phyloP scores from a whole-genome alignment of 2,329 filamentous ascomycete genomes.

The Endothia cerciana region DNA sequence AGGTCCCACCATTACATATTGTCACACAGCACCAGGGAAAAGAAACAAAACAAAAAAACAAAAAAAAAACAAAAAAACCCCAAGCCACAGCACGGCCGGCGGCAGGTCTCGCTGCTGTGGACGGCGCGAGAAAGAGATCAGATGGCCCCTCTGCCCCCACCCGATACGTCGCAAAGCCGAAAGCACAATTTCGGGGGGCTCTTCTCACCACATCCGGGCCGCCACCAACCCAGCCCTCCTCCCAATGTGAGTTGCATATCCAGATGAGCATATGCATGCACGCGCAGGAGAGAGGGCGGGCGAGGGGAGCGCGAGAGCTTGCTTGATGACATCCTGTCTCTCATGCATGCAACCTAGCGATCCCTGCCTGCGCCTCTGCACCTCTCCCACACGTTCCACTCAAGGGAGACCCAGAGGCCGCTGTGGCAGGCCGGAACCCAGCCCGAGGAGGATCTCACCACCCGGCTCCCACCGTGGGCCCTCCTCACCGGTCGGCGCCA shows the following conservation, averaged over 20 bases:
- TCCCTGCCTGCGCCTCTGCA: too few relatives aligned
- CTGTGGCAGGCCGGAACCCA: neutral
- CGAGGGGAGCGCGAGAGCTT: too few relatives aligned
- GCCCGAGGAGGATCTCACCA: neutral
- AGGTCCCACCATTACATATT: neutral
- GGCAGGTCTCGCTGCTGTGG: too few relatives aligned
- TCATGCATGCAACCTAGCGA: too few relatives aligned
- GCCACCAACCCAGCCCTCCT: neutral
- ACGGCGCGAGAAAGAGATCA: neutral
- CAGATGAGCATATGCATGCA: slow-evolving; percentile 8
- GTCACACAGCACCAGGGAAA: neutral
- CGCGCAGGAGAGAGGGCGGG: neutral
- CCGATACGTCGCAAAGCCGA: neutral
- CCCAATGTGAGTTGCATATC: neutral
- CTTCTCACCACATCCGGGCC: neutral
- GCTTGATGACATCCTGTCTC: too few relatives aligned
- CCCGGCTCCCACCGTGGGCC: neutral
- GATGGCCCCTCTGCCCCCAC: neutral
- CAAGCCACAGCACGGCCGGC: too few relatives aligned
- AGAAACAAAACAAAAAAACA: neutral
- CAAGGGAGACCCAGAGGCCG: too few relatives aligned
- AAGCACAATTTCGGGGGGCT: slow-evolving; percentile 2
- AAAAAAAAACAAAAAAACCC: too few relatives aligned
- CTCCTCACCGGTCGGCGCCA: slow-evolving; percentile 2
- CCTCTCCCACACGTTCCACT: too few relatives aligned